These are phyloP conservation scores for Plantago elongata DNA, from an alignment of 257 asterid genomes.

Conservation along the genomic window DNA sequence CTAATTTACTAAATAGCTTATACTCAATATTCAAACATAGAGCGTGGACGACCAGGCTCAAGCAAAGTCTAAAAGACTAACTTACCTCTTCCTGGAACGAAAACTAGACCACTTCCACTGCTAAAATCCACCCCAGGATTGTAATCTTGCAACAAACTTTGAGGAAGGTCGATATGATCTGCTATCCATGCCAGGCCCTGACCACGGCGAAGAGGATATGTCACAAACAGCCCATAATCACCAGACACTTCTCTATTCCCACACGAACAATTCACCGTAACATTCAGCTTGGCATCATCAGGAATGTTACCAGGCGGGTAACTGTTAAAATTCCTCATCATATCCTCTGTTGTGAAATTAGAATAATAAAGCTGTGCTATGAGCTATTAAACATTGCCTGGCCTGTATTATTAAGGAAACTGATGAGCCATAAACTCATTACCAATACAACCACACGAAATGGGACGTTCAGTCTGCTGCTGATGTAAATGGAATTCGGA, in stretches of 20 bases:
- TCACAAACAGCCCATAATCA: conserved; percentile 53
- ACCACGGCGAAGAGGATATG: conserved; percentile 53
- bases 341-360: conserved; percentile 50
- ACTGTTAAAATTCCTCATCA: conserved; percentile 49
- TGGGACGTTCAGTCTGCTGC: conserved; percentile 46
- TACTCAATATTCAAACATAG: too few relatives aligned
- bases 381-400: conserved; percentile 26
- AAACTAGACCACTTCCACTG: conserved; percentile 54
- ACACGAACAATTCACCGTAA: conserved; percentile 56
- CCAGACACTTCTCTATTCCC: conserved; percentile 48
- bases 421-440: conserved; percentile 49
- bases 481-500: conserved; percentile 25
- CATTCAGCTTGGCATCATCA: conserved; percentile 24
- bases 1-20: neutral
- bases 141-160: conserved; percentile 43
- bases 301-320: conserved; percentile 30
- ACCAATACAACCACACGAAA: conserved; percentile 48
- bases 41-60: too few relatives aligned
- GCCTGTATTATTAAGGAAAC: conserved; percentile 32
- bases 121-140: conserved; percentile 55
- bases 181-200: conserved; percentile 33
- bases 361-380: conserved; percentile 36
- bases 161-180: conserved; percentile 30
- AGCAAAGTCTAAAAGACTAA: neutral
- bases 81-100: conserved; percentile 59